Percentiles rank a stretch among this genome's conserved stretches.
Evolutionary conservation across 768 basidiomycete genomes (phyloP).

Genomic region (Macrocybe gigantea): DNA sequence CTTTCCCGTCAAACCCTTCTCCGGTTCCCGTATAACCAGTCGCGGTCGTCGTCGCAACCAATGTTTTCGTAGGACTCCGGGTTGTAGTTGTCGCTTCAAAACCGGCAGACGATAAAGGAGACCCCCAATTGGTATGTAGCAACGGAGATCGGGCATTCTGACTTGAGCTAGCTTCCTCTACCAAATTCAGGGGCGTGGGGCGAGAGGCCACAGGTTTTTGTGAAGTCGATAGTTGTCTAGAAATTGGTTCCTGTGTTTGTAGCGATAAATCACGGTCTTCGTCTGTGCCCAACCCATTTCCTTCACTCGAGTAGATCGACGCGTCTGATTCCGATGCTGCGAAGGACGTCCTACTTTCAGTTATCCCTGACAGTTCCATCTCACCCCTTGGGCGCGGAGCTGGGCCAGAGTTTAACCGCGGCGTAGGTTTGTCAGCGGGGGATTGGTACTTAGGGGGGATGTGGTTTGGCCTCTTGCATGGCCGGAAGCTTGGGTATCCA

Average conservation of each 20-base stretch:
- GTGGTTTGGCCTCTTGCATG: no score
- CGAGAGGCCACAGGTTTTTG: conserved; percentile 2
- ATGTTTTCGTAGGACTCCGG: conserved; percentile 6
- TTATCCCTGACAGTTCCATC: neutral
- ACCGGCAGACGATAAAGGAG: conserved; percentile 23
- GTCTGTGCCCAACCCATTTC: conserved; percentile 13
- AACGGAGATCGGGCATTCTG: conserved; percentile 23
- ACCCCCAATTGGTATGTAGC: conserved; percentile 34
- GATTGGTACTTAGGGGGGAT: neutral
- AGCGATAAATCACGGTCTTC: neutral
- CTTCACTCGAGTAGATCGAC: conserved; percentile 29
- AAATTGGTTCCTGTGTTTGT: no score
- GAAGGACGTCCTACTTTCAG: conserved; percentile 13
- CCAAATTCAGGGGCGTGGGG: conserved; percentile 26
- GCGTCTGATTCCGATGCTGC: conserved; percentile 22
- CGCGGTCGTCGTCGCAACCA: neutral
- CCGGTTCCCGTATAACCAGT: conserved; percentile 6
- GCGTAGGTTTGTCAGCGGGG: neutral
- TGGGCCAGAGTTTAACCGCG: no score
- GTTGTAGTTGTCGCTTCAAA: conserved; percentile 10
- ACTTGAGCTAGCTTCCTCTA: conserved; percentile 1
- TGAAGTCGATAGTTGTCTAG: no score
- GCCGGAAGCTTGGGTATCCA: neutral
- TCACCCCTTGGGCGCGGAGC: no score
- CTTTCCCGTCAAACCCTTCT: conserved; percentile 2